Base-by-base conservation (phyloP, 2,329 filamentous ascomycete species). In the Diaporthe longicolla region DNA sequence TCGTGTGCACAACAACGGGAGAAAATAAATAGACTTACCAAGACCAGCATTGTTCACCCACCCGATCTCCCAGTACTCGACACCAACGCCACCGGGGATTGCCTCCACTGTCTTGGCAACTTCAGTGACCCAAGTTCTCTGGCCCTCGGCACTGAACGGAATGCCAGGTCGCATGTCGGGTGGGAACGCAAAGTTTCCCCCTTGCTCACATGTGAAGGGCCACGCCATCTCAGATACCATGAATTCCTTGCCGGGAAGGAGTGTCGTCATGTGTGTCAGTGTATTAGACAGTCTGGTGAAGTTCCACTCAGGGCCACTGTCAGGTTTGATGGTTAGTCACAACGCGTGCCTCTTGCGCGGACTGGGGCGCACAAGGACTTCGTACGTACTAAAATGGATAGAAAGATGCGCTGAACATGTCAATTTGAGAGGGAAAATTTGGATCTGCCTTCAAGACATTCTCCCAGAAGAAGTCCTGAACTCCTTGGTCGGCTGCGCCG, bases 41-140 rank as follows among this genome's bases (percentile, higher is more conserved):
- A 94, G 81, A 0, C 82, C 88, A 19, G 88, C 87, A 81, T 93
- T 94, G 63, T 90, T 85, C 75, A 94, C 84, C 92, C 92, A 94
- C 1, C 89, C 90, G 0, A 92, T 92, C 80, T 95, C 93, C 93
- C 93, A 94, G 77, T 94, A 94, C 76, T 92, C 94, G 9, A 94
- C 58, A 0, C 92, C 93, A 40, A 84, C 81, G 0, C 91, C 91
- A 1, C 87, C 86, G 0, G 81, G 84, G 0, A 90, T 87, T 1
- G 82, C 86, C 1, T 84, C 83, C 0, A 94, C 87, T 1, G 90
- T 84, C 2, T 83, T 83, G 0, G 91, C 91, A 24, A 94, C 86
- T 72, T 88, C 83, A 80, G 89, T 84, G 69, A 94, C 82, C 82
- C 91, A 94, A 2, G 85, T 86, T 1, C 83, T 83, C 84, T 94